Evolutionary conservation across 2,329 filamentous ascomycete genomes (phyloP), one percentile per base, ranked within the genome.

Genomic region (Apiospora arundinis): DNA sequence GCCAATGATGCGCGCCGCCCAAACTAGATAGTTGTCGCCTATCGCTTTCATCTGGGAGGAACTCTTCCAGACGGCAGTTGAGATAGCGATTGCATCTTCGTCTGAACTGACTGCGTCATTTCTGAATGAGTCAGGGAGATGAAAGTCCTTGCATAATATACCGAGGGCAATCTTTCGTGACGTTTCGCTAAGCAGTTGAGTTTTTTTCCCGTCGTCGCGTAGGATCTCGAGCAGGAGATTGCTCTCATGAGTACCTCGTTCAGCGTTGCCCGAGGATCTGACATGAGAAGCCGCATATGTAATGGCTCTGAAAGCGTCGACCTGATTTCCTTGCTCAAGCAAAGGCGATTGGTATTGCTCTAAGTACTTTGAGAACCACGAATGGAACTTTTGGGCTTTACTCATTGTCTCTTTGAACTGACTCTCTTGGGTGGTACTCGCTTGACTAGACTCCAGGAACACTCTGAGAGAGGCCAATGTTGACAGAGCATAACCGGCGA

Each of bases 1-100:
- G 9, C 97, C 96, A 63, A 98, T 85, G 2, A 95, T 92, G 73
- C 92, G 89, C 3, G 93, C 95, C 63, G 93, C 93, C 97, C 97
- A 99, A 0, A 93, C 84, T 0, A 94, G 84, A 79, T 96, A 98
- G 21, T 90, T 88, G 37, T 88, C 83, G 70, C 91, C 92, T 21
- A 92, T 85, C 1, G 88, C 83, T 48, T 87, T 84, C n/a, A 88
- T 86, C 18, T 63, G 32, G 71, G 89, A 86, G 75, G 94, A 93
- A 56, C 93, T 95, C 78, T 92, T 91, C 91, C 92, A 96, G 0
- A 98, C 86, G 23, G 91, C 88, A 16, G 90, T 84, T 2, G 91
- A 89, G 77, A 92, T 90, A 1, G 83, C 80, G 16, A 89, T 80
- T 14, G 94, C 91, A 60, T 90, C 86, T 21, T 86, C 78, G 78